Conservation (phyloP, 495 filamentous ascomycete genomes). For the Lophiotrema nucula region DNA sequence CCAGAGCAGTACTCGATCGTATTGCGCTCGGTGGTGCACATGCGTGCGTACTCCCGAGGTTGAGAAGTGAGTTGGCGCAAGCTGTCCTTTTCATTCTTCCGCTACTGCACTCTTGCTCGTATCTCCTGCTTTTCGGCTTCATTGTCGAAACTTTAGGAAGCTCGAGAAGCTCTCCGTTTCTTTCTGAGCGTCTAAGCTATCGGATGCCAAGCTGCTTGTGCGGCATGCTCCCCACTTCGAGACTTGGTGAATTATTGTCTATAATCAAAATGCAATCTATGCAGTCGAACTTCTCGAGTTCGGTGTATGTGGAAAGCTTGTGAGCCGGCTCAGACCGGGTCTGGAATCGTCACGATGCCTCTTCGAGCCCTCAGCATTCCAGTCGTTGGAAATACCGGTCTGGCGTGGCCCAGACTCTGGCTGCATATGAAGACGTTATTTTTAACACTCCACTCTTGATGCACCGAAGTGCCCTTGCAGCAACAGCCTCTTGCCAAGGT, state of each 20-base stretch:
- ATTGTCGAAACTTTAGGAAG: neutral
- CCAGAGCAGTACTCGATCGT: too few relatives aligned
- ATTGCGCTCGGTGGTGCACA: neutral
- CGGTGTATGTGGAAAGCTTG: conserved; percentile 6
- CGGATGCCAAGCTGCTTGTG: conserved; percentile 19
- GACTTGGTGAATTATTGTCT: conserved; percentile 10
- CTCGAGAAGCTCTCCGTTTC: conserved; percentile 2
- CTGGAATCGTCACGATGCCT: conserved; percentile 27
- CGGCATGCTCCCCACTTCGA: conserved; percentile 3
- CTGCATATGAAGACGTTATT: conserved; percentile 27
- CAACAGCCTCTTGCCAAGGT: conserved; percentile 18
- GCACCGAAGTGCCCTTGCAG: conserved; percentile 28
- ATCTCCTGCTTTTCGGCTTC: conserved; percentile 1
- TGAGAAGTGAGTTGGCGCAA: conserved; percentile 10
- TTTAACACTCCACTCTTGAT: conserved; percentile 18
- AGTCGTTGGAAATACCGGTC: conserved; percentile 12
- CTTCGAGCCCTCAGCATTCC: conserved; percentile 8
- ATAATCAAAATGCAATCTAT: conserved; percentile 33
- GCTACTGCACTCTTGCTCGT: conserved; percentile 5
- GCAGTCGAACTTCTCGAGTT: neutral
- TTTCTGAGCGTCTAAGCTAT: neutral
- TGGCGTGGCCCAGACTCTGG: conserved; percentile 7
- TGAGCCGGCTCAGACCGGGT: conserved; percentile 9
- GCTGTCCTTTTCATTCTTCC: conserved; percentile 22
- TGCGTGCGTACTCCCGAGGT: neutral